These are phyloP conservation scores for Saccharomycopsis schoenii DNA, from an alignment of 805 yeast genomes.

Conservation along the genomic window DNA sequence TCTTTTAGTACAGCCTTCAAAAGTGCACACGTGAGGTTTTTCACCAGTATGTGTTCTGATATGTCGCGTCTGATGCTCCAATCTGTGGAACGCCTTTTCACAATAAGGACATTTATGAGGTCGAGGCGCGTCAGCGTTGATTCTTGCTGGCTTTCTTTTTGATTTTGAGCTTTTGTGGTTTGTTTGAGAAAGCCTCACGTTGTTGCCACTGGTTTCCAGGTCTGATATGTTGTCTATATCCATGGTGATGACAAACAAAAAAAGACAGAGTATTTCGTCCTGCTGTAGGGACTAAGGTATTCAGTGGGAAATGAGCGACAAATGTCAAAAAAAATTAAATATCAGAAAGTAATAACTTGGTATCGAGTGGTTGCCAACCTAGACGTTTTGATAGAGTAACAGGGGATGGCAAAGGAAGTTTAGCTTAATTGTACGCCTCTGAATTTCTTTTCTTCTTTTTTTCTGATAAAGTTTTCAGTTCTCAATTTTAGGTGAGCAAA, in stretches of 20 bases:
- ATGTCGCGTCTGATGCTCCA: constrained; percentile 74
- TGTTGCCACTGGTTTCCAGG: neutral
- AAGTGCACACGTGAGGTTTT: constrained; percentile 66
- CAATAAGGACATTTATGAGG: constrained; percentile 72
- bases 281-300: no score
- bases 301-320: no score
- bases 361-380: no score
- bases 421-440: neutral
- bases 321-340: no score
- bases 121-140: constrained; percentile 27
- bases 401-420: neutral
- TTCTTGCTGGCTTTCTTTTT: constrained; percentile 13
- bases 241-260: no score
- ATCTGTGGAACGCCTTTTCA: constrained; percentile 61
- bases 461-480: neutral
- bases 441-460: neutral
- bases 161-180: constrained; percentile 13
- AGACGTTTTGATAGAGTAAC: no score
- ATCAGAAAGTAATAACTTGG: no score
- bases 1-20: constrained; percentile 59
- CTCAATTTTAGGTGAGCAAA: no score
- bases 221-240: neutral
- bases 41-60: constrained; percentile 77
- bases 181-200: constrained; percentile 4
- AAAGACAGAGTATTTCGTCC: no score